Conservation (phyloP, 2,329 filamentous ascomycete species). For the Boeremia lycopersici region DNA sequence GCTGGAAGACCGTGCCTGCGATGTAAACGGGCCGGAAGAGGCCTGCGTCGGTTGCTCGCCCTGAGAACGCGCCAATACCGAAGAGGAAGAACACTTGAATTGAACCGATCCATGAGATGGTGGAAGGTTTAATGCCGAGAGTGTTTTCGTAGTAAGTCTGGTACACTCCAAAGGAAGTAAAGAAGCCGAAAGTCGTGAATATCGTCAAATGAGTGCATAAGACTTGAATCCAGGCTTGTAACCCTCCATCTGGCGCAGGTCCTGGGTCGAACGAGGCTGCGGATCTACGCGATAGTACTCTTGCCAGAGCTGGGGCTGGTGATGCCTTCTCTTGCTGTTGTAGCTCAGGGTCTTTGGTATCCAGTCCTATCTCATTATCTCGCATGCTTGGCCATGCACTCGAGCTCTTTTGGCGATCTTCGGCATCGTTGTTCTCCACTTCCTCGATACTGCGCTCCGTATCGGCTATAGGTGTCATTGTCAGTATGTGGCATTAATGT, state of each 20-base stretch:
- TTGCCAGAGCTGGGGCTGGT: constrained; percentile 16
- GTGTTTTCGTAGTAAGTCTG: constrained; percentile 58
- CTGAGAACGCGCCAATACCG: constrained; percentile 37
- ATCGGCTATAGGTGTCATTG: not conserved
- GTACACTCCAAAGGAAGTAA: constrained; percentile 63
- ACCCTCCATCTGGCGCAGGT: constrained; percentile 54
- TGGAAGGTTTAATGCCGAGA: constrained; percentile 45
- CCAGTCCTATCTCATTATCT: constrained; percentile 25
- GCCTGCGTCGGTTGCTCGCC: constrained; percentile 40
- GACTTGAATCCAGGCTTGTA: constrained; percentile 61
- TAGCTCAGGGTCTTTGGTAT: constrained; percentile 9
- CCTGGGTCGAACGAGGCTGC: constrained; percentile 34
- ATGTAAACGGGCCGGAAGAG: constrained; percentile 37
- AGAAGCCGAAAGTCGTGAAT: constrained; percentile 62
- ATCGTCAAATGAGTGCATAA: constrained; percentile 59
- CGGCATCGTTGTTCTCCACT: not conserved
- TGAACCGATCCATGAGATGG: constrained; percentile 43
- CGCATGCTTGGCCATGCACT: constrained; percentile 21
- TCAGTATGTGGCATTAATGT: not conserved
- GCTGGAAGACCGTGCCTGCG: constrained; percentile 40
- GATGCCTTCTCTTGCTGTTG: constrained; percentile 2
- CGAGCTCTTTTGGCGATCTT: not conserved
- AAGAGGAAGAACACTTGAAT: constrained; percentile 43
- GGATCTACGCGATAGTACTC: constrained; percentile 31
- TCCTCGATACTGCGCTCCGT: not conserved